phyloP scores from a whole-genome alignment of 306 rosid genomes.

The Sophora flavescens region DNA sequence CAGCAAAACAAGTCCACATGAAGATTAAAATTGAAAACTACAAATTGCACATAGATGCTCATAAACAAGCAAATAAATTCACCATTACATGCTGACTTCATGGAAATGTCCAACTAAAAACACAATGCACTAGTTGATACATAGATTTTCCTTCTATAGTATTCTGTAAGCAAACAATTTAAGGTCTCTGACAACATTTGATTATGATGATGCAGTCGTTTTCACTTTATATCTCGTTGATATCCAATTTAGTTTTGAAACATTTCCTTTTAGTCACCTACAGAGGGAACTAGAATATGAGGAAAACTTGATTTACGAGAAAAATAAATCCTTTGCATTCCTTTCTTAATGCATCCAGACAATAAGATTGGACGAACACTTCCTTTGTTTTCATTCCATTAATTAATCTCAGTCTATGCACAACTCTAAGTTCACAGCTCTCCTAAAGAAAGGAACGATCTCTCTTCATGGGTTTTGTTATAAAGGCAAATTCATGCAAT shows the following conservation, averaged over 20 bases:
- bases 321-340: background rate
- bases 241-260: no score
- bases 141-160: constrained; percentile 5
- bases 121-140: background rate
- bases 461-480: constrained; percentile 1
- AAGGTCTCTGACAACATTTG: background rate
- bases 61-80: background rate
- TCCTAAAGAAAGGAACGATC: background rate
- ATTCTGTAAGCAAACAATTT: background rate
- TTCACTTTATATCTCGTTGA: background rate
- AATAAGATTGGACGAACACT: background rate
- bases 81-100: background rate
- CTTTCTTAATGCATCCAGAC: background rate
- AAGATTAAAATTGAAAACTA: constrained; percentile 5
- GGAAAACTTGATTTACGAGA: no score
- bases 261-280: no score
- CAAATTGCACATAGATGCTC: background rate
- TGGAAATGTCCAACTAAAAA: background rate
- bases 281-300: no score
- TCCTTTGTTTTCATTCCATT: background rate
- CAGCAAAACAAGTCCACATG: constrained; percentile 30
- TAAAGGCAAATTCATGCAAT: background rate
- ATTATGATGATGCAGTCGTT: background rate
- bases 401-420: constrained; percentile 19
- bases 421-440: background rate